A percentile compares a stretch with the other conserved stretches of the same genome.
Conservation (phyloP, 148 eudicot species). For the Oxyria digyna region DNA sequence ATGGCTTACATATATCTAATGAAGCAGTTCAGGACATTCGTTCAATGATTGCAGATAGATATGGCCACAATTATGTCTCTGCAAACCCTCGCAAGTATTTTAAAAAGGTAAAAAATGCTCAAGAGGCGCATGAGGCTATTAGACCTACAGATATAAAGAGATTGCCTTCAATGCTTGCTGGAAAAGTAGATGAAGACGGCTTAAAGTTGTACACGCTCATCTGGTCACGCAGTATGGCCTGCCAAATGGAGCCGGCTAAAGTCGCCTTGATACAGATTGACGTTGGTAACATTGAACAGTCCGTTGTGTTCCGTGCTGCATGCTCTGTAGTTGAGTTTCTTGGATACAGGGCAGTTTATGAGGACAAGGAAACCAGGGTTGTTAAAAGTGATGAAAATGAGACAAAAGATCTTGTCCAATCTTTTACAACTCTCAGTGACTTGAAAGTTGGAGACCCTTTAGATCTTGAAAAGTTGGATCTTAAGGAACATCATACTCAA, state of each 20-base stretch:
- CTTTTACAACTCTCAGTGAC: constrained; percentile 31
- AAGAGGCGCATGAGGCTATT: constrained; percentile 99
- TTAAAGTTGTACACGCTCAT: constrained; percentile 71
- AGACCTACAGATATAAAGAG: constrained; percentile 77
- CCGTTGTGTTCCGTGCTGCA: constrained; percentile 55
- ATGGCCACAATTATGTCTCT: constrained; percentile 51
- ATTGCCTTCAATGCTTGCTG: constrained; percentile 55
- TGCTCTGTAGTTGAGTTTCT: constrained; percentile 57
- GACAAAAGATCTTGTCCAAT: constrained; percentile 28
- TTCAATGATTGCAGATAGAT: constrained; percentile 49
- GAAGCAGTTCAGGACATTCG: constrained; percentile 61
- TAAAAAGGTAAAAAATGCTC: constrained; percentile 91
- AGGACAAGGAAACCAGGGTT: constrained; percentile 51
- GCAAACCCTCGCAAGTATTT: constrained; percentile 51
- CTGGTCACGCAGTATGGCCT: constrained; percentile 90
- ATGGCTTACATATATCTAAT: constrained; percentile 81
- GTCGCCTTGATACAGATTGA: constrained; percentile 64
- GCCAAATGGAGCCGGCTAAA: constrained; percentile 82
- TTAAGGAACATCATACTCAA: constrained; percentile 64
- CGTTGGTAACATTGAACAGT: constrained; percentile 37
- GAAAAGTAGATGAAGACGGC: constrained; percentile 67
- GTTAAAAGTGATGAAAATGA: constrained; percentile 37
- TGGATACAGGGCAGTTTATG: constrained; percentile 61
- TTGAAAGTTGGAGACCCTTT: constrained; percentile 47
- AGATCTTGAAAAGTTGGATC: constrained; percentile 45